A percentile compares a stretch with the other conserved stretches of the same genome.
These are phyloP conservation scores for Pseudozyma sp. DNA, from an alignment of 1,284 basidiomycete genomes.

Conservation along the genomic window DNA sequence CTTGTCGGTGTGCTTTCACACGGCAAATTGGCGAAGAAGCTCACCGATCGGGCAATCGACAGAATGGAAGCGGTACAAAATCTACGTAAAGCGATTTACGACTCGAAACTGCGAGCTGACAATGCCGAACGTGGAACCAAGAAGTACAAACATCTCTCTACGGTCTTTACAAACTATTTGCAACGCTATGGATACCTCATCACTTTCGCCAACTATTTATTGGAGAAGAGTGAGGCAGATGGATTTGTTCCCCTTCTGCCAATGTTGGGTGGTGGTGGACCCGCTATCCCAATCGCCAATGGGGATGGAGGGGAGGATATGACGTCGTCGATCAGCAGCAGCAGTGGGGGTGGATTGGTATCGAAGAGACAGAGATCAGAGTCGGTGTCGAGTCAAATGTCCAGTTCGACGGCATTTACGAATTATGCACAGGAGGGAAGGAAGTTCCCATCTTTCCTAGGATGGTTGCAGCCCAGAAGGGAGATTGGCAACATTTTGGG, in stretches of 20 bases:
- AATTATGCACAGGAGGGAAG: slow-evolving; percentile 9
- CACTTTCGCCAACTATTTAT: slow-evolving; percentile 93
- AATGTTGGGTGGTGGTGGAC: slow-evolving; percentile 28
- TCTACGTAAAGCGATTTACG: slow-evolving; percentile 66
- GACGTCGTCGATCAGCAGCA: neutral
- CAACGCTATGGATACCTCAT: slow-evolving; percentile 82
- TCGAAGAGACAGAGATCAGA: slow-evolving; percentile 20
- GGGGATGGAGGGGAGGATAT: neutral
- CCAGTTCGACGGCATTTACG: slow-evolving; percentile 29
- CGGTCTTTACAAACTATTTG: slow-evolving; percentile 65
- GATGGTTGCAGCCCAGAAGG: slow-evolving; percentile 62
- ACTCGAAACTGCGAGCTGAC: slow-evolving; percentile 63
- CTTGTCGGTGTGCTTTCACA: slow-evolving; percentile 90
- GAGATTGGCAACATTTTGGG: slow-evolving; percentile 63
- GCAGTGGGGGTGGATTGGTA: neutral
- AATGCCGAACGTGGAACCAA: slow-evolving; percentile 58
- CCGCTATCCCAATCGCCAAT: slow-evolving; percentile 18
- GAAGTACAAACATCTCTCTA: slow-evolving; percentile 54
- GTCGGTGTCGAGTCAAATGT: slow-evolving; percentile 25
- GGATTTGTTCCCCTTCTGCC: slow-evolving; percentile 33
- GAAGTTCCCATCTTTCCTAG: slow-evolving; percentile 62
- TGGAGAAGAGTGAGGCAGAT: slow-evolving; percentile 75
- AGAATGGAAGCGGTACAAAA: slow-evolving; percentile 68
- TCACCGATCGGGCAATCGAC: slow-evolving; percentile 77
- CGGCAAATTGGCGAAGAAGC: slow-evolving; percentile 90